Percentiles rank a stretch among this genome's conserved stretches.
These are phyloP conservation scores for Solanum gracilifrons DNA, from an alignment of 257 asterid genomes.

Conservation along the genomic window DNA sequence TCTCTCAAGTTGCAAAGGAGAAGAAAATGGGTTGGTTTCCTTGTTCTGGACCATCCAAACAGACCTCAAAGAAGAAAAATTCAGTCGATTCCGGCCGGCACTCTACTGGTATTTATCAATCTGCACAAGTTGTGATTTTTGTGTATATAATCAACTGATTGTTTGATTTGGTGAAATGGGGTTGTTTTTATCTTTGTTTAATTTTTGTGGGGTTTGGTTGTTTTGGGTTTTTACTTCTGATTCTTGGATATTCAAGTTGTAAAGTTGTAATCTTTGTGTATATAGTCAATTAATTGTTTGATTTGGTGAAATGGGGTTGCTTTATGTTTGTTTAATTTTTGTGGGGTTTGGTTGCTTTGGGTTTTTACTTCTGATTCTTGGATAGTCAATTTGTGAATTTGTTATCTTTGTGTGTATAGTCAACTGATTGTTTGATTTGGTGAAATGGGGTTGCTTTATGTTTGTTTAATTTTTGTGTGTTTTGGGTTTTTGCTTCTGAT, in stretches of 20 bases:
- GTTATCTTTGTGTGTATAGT: not conserved
- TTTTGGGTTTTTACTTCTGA: not conserved
- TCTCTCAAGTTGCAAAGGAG: not conserved
- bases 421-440: not conserved
- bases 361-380: not conserved
- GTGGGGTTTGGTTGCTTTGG: not conserved
- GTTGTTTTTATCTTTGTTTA: not conserved
- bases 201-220: not conserved
- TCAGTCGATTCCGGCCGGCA: constrained; percentile 24
- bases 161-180: not conserved
- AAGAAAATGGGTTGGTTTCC: constrained; percentile 65
- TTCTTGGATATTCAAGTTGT: not conserved
- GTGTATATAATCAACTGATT: not conserved
- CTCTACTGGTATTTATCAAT: constrained; percentile 23
- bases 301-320: not conserved
- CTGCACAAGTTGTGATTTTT: not conserved
- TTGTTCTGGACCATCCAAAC: constrained; percentile 53
- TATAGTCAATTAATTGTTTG: not conserved
- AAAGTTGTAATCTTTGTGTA: not conserved
- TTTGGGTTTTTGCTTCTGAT: not conserved
- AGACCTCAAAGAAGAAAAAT: constrained; percentile 17
- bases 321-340: not conserved
- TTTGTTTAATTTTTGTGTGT: no score
- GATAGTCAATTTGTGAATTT: not conserved
- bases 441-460: not conserved